Base-by-base conservation (phyloP, 140 eudicot genomes). In the Oenanthe javanica region DNA sequence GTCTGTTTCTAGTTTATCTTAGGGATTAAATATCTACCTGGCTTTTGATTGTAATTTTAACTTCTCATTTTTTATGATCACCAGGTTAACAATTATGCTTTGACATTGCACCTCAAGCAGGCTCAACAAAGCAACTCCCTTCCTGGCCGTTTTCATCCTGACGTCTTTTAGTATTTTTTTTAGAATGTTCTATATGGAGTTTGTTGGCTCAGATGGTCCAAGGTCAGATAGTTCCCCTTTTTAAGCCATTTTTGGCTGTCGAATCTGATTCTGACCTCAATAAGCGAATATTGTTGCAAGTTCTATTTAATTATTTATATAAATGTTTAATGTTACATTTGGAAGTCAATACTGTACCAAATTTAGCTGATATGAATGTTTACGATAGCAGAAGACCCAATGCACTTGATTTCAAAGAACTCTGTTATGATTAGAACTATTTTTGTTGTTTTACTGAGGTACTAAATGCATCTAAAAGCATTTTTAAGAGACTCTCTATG, bases 51-150 rank as follows among this genome's bases (percentile, higher is more conserved):
- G 16, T 38, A 51, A 49, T 31, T 51, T 47, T 73, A 21, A 25
- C 42, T 25, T 18, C 74, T 50, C 23, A 46, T 59, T 12, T 21
- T 76, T 81, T 51, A 72, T 83, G 67, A 84, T 77, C 36, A 14
- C 3, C 93, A 94, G 98, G 90, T 94, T 54, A 92, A 95, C 72
- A 95, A 92, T 47, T 95, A 95, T 82, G 92, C 99, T 46, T 84
- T 95, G 83, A 86, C 97, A 14, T 84, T 92, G 99, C 99, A 92
- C 83, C 90, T 92, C 49, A 95, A 92, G 97, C 99, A 95, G 84
- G 97, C 99, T 82, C 95, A 95, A 61, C 99, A 92, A 76, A 86
- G 85, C 80, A 90, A 87, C 87, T 87, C 96, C 42, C 81, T 94
- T 74, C 91, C 97, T 0, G 96, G 98, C 79, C 93, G 94, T 71